Evolutionary conservation across 176 grass and related monocot species (phyloP).

Genomic region (Aegilops tauschii): DNA sequence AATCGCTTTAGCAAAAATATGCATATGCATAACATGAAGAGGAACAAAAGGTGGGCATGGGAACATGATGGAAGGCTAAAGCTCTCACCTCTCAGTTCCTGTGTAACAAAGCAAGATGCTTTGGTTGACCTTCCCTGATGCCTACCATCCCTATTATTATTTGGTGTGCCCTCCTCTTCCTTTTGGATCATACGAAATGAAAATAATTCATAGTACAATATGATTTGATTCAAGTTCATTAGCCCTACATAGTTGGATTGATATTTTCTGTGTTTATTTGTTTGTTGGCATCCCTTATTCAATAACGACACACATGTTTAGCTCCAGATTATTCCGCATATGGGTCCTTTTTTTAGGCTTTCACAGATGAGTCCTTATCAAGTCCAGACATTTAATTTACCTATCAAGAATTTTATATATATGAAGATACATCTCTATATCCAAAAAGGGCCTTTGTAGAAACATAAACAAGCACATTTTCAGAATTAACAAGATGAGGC

Average conservation of each 20-base stretch:
- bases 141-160: constrained; percentile 16
- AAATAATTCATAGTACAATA: not conserved
- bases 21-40: not conserved
- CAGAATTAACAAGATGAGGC: not conserved
- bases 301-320: not conserved
- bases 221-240: not conserved
- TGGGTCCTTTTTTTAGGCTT: too few relatives aligned
- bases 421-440: not conserved
- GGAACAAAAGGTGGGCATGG: not conserved
- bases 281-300: too few relatives aligned
- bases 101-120: not conserved
- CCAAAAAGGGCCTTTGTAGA: not conserved
- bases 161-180: not conserved
- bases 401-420: too few relatives aligned
- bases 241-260: not conserved
- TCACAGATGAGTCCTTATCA: not conserved
- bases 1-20: not conserved
- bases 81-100: too few relatives aligned
- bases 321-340: not conserved
- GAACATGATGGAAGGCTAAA: too few relatives aligned
- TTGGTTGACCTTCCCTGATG: constrained; percentile 10
- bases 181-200: not conserved
- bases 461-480: not conserved
- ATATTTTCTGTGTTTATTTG: not conserved
- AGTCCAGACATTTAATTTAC: too few relatives aligned